Conservation (phyloP, 2,329 filamentous ascomycete genomes). For the Aspergillus pseudotamarii region DNA sequence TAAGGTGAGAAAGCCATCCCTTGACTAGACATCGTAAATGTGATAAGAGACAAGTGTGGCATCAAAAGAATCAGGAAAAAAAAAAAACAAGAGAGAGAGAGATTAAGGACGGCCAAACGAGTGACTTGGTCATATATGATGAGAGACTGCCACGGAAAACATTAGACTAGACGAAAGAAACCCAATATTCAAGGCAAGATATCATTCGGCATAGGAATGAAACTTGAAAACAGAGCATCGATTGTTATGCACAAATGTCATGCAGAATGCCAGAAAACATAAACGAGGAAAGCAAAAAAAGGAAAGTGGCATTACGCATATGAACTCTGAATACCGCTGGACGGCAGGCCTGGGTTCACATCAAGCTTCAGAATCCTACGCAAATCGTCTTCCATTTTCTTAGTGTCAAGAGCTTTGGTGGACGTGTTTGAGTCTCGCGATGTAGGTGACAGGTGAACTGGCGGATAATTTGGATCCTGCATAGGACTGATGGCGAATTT, state of each 20-base stretch:
- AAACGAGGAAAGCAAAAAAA: background rate
- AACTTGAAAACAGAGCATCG: background rate
- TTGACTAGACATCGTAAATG: background rate
- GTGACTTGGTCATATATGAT: background rate
- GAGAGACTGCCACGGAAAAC: background rate
- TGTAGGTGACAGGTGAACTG: constrained; percentile 25
- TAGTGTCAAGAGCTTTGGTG: constrained; percentile 41
- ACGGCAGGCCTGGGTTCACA: constrained; percentile 30
- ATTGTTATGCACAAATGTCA: background rate
- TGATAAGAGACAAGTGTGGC: background rate
- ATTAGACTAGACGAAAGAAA: background rate
- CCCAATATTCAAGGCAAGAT: background rate
- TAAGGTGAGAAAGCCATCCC: background rate
- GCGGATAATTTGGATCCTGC: constrained; percentile 25
- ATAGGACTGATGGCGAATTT: constrained; percentile 18
- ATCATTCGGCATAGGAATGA: background rate
- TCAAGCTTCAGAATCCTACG: constrained; percentile 51
- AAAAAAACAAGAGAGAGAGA: background rate
- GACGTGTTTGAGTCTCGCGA: constrained; percentile 26
- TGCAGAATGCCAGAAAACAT: background rate
- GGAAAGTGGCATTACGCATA: constrained; percentile 26
- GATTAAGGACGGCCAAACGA: constrained; percentile 2
- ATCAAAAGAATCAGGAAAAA: background rate
- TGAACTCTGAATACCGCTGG: constrained; percentile 38
- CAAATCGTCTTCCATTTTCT: constrained; percentile 52